Conservation (phyloP, 1,284 basidiomycete genomes). For the Porodaedalea pini region DNA sequence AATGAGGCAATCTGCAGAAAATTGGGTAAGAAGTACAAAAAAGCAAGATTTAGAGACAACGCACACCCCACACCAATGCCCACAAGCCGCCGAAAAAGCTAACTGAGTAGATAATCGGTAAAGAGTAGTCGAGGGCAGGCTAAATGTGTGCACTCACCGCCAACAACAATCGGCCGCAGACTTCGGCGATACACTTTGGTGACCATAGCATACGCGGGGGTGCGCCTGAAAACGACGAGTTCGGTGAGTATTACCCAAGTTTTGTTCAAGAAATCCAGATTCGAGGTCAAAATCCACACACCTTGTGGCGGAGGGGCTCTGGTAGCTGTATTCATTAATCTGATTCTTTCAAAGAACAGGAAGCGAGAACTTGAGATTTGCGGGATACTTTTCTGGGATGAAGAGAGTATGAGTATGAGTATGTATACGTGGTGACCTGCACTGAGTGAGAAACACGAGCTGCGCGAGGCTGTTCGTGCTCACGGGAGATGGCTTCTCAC, state of each 20-base stretch:
- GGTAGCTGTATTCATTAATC: constrained; percentile 7
- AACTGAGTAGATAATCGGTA: constrained; percentile 32
- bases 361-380: not conserved
- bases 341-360: not conserved
- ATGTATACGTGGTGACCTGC: constrained; percentile 3
- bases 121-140: not conserved
- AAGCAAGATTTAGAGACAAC: no score
- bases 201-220: constrained; percentile 58
- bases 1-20: constrained; percentile 53
- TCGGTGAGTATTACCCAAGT: not conserved
- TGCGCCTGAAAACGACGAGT: constrained; percentile 34
- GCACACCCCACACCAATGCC: constrained; percentile 55
- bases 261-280: not conserved
- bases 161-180: constrained; percentile 54
- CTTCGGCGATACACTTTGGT: constrained; percentile 49
- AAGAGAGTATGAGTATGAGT: not conserved
- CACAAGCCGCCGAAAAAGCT: constrained; percentile 50
- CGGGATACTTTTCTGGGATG: not conserved
- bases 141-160: constrained; percentile 39
- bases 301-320: constrained; percentile 21
- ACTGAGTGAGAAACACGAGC: not conserved
- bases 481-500: not conserved
- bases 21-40: not conserved
- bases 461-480: constrained; percentile 1
- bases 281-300: not conserved